Conservation (phyloP, 441 rosid species). For the Euphorbia celastroides region DNA sequence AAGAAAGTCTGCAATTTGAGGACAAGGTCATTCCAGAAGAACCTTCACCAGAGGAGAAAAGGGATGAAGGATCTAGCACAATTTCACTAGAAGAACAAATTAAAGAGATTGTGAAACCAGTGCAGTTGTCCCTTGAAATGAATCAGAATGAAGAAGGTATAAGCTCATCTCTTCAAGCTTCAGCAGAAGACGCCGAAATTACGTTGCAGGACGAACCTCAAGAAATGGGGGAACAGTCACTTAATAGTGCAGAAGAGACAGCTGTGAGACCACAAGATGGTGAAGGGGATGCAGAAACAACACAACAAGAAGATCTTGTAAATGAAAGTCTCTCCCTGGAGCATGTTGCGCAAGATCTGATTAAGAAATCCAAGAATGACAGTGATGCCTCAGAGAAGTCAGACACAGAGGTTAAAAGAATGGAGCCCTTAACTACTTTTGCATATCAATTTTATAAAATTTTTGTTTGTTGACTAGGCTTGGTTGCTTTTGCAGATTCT, state of each 20-base stretch:
- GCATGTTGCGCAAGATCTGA: constrained; percentile 8
- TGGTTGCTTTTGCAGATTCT: constrained; percentile 16
- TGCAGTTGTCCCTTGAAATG: neutral
- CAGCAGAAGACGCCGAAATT: constrained; percentile 7
- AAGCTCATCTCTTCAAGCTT: neutral
- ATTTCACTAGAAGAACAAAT: neutral
- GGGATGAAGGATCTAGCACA: constrained; percentile 5
- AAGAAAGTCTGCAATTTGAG: neutral
- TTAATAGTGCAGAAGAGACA: constrained; percentile 13
- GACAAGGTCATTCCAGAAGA: neutral
- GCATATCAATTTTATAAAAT: neutral
- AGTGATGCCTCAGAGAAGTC: constrained; percentile 10
- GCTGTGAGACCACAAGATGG: constrained; percentile 10
- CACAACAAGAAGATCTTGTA: constrained; percentile 18
- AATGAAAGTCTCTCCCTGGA: constrained; percentile 19
- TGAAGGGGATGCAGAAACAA: constrained; percentile 10
- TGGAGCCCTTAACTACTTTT: too few species aligned
- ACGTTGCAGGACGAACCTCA: neutral
- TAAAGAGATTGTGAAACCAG: neutral
- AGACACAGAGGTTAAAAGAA: constrained; percentile 24
- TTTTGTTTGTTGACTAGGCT: constrained; percentile 5
- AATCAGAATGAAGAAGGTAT: constrained; percentile 4
- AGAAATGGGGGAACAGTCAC: constrained; percentile 14
- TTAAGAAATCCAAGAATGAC: constrained; percentile 14
- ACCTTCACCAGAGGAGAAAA: constrained; percentile 10